Percentiles rank a stretch among this genome's conserved stretches.
Evolutionary conservation across 2,329 filamentous ascomycete species (phyloP).

Genomic region (Ascochyta viciae-villosae): DNA sequence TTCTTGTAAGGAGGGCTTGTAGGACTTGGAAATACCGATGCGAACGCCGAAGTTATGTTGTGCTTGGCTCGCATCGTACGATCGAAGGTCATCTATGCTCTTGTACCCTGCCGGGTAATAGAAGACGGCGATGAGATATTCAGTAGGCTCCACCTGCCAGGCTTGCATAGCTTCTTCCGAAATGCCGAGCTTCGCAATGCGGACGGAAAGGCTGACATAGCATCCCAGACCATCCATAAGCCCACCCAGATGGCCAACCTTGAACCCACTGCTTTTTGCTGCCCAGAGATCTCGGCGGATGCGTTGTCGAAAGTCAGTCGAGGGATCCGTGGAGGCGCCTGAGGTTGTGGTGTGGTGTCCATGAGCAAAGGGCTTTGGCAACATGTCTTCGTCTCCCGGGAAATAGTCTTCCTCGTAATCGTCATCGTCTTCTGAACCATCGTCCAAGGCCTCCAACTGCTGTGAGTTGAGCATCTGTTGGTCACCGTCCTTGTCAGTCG

Average conservation of each 20-base stretch:
- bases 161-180: conserved; percentile 77
- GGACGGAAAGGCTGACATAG: conserved; percentile 72
- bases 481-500: conserved; percentile 52
- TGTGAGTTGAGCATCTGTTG: conserved; percentile 52
- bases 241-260: conserved; percentile 67
- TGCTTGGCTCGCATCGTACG: conserved; percentile 46
- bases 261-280: conserved; percentile 72
- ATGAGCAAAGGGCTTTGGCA: conserved; percentile 36
- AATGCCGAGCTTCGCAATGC: conserved; percentile 73
- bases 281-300: conserved; percentile 67
- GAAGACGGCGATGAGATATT: conserved; percentile 78
- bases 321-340: conserved; percentile 29
- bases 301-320: conserved; percentile 41
- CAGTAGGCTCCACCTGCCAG: conserved; percentile 71
- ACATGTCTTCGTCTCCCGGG: conserved; percentile 50
- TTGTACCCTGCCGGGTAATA: conserved; percentile 69
- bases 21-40: conserved; percentile 72
- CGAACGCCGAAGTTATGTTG: conserved; percentile 62
- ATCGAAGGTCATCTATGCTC: conserved; percentile 62
- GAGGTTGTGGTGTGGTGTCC: conserved; percentile 1
- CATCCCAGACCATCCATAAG: conserved; percentile 57
- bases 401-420: conserved; percentile 43
- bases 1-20: conserved; percentile 71
- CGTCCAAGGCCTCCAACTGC: conserved; percentile 40
- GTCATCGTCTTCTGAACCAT: conserved; percentile 38